A percentile compares a stretch with the other conserved stretches of the same genome.
Evolutionary conservation across 352 stramenopile genomes (phyloP).

Genomic region (Blastocystis sp.): DNA sequence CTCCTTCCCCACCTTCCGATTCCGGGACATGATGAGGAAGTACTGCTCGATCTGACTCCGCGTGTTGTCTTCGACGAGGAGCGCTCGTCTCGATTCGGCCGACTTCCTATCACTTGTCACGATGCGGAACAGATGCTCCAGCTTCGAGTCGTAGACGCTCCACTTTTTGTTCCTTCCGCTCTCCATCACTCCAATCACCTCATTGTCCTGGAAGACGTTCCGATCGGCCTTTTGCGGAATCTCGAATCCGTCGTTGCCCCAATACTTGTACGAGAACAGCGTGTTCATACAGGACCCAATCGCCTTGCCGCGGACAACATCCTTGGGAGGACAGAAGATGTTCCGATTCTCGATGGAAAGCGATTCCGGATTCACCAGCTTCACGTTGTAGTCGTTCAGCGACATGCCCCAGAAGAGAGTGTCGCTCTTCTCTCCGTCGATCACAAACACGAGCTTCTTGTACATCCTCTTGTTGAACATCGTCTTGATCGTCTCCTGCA

Average conservation of each 20-base stretch:
- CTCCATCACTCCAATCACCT: background rate
- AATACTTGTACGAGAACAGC: constrained; percentile 24
- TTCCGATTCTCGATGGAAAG: constrained; percentile 27
- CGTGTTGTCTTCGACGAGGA: constrained; percentile 48
- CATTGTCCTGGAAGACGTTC: background rate
- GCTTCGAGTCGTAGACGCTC: constrained; percentile 50
- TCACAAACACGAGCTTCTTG: constrained; percentile 40
- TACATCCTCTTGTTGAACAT: constrained; percentile 59
- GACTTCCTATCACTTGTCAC: constrained; percentile 1
- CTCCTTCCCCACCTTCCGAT: background rate
- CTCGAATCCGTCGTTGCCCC: constrained; percentile 4
- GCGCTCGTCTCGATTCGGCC: background rate
- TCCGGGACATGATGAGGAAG: background rate
- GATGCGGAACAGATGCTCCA: background rate
- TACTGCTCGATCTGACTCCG: constrained; percentile 61
- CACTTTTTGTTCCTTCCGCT: background rate
- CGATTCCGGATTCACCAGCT: constrained; percentile 16
- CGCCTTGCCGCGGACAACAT: constrained; percentile 8
- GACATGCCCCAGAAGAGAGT: constrained; percentile 9
- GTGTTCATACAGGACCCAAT: constrained; percentile 47
- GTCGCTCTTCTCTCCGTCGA: constrained; percentile 29
- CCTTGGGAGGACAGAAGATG: constrained; percentile 58
- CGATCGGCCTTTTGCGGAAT: background rate
- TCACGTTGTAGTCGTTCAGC: background rate
- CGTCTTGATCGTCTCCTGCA: background rate